Evolutionary conservation across 2,329 filamentous ascomycete species (phyloP), one percentile per base, ranked within the genome.

Genomic region (Simplicillium aogashimaense): DNA sequence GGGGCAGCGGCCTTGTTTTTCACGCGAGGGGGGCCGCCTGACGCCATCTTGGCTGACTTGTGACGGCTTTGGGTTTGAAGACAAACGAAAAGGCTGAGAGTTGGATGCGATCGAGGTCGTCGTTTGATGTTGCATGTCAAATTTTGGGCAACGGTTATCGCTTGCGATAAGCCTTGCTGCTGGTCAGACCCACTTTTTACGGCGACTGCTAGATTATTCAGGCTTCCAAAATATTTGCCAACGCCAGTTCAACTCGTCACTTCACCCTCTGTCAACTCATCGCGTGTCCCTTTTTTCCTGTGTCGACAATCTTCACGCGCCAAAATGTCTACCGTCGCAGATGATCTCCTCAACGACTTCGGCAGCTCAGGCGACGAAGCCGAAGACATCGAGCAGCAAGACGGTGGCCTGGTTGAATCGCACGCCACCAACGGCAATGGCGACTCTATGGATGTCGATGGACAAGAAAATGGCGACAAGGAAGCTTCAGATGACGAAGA

Each of bases 1-100:
- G 83, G 86, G 66, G 90, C 90, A 2, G 92, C 76, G 49, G 86
- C 87, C 83, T 98, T 98, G 73, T 98, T 97, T 66, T 97, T 97
- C 72, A 98, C 92, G 76, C 88, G 75, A 11, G 92, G 90, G 43
- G 92, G 90, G 53, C 90, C 92, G 48, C 90, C 83, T 50, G 85
- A 82, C 43, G 83, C 78, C 72, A 97, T 90, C 89, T 97, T 95
- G 48, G 46, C 76, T 61, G 20, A n/a, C n/a, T n/a, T n/a, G n/a
- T 35, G 45, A 42, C 38, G 18, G 17, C 20, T 17, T 34, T n/a
- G 25, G 41, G 25, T 36, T 28, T 38, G 31, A 10, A 29, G 30
- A 14, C 14, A 17, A 29, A 31, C n/a, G 15, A 35, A 17, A 35
- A 15, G 33, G 35, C 7, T 13, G 35, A 14, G 17, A 14, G 20